Base-by-base conservation (phyloP, 2,329 filamentous ascomycete genomes). In the Fusarium napiforme region DNA sequence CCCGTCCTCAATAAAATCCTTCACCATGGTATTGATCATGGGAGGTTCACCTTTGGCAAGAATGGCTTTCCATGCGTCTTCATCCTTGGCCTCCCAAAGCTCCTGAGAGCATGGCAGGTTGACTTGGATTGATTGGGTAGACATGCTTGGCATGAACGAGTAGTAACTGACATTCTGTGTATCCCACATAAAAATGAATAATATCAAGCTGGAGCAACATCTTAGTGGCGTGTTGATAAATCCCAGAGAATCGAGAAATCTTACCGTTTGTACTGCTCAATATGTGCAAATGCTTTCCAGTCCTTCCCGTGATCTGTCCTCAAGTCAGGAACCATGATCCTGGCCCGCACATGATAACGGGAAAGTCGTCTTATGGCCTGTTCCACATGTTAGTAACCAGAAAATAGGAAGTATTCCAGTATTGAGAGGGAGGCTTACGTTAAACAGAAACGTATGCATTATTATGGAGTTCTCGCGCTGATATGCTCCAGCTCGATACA, bases 81-180 rank as follows among this genome's bases (percentile, higher is more conserved):
- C 34, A 16, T 28, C 18, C 4, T 37, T 6, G 1, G 50, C 23
- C 5, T 37, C 50, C 50, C 50, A 53, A 0, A 53, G 32, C 9
- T 26, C n/a, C 2, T 26, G 12, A 0, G 34, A 37, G 18, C 50
- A 53, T 12, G 50, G 50, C 0, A 53, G 9, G 4, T 37, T 53
- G 0, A 53, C 50, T 37, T 53, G 50, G 0, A 53, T 53, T 0
- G 50, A 53, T 1, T 53, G 50, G 0, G 32, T 53, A n/a, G 50
- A 37, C 50, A 53, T 53, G 2, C 32, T 53, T 16, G 50, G 50
- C 50, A 53, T 53, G 12, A 53, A 37, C 2, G 50, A 53, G 4
- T 53, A 53, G 5, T 53, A 53, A 8, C 50, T 53, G 7, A 53
- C 50, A 53, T 53, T 53, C 4, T 53, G 50, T 0, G 50, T 53